Conservation (phyloP, 108 stramenopile species). For the Fragilaria crotonensis region DNA sequence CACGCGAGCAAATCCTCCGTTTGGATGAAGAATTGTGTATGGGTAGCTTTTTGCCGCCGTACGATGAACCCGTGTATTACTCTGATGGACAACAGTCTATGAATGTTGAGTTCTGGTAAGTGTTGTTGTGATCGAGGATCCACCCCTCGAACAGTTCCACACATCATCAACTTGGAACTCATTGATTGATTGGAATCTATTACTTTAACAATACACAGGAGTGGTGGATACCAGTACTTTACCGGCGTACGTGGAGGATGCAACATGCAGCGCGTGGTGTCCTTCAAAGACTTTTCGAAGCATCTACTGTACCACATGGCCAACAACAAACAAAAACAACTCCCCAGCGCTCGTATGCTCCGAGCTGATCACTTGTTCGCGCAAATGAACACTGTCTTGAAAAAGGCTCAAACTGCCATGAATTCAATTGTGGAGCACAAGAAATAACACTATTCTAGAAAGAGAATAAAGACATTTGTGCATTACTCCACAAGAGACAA, state of each 20-base stretch:
- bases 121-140: too few species aligned
- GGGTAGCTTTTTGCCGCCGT: slow-evolving; percentile 66
- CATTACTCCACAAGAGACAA: not conserved
- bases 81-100: slow-evolving; percentile 57
- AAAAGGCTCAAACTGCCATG: slow-evolving; percentile 19
- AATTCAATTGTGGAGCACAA: not conserved
- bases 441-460: not conserved
- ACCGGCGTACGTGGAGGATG: slow-evolving; percentile 48
- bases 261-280: slow-evolving; percentile 68
- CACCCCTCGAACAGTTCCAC: not conserved
- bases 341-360: slow-evolving; percentile 31
- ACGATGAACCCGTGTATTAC: slow-evolving; percentile 30
- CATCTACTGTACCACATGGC: slow-evolving; percentile 72
- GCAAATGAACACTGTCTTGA: slow-evolving; percentile 63
- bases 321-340: slow-evolving; percentile 75
- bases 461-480: not conserved
- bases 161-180: slow-evolving; percentile 21
- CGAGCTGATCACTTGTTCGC: slow-evolving; percentile 57
- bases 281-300: slow-evolving; percentile 57
- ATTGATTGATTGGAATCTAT: slow-evolving; percentile 18
- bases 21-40: slow-evolving; percentile 52
- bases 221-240: slow-evolving; percentile 63
- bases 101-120: slow-evolving; percentile 69
- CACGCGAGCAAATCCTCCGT: slow-evolving; percentile 41
- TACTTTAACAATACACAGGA: not conserved